Evolutionary conservation across 2,329 filamentous ascomycete genomes (phyloP).

Genomic region (Aspergillus oerlinghausenensis): DNA sequence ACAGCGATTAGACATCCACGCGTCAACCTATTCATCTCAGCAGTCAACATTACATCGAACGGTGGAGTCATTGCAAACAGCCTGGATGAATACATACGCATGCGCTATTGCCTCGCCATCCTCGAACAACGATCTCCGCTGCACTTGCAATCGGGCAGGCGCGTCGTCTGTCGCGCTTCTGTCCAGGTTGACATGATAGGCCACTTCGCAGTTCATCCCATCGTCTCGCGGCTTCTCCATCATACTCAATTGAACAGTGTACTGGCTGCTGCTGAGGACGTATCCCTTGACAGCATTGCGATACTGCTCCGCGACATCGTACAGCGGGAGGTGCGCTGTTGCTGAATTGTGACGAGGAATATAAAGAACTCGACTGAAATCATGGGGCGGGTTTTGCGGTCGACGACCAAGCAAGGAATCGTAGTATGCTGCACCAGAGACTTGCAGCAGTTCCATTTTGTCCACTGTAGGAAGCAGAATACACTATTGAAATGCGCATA

Average conservation of each 20-base stretch:
- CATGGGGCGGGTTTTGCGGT: neutral
- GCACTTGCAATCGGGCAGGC: neutral
- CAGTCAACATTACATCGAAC: neutral
- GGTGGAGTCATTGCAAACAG: neutral
- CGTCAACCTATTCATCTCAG: neutral
- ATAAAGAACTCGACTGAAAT: slow-evolving; percentile 6
- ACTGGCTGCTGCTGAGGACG: slow-evolving; percentile 3
- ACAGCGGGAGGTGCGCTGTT: slow-evolving; percentile 4
- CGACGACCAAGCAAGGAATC: neutral
- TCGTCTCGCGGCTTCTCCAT: slow-evolving; percentile 5
- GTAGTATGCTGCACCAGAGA: neutral
- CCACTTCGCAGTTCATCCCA: neutral
- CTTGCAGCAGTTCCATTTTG: neutral
- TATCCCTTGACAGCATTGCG: neutral
- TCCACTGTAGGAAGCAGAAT: neutral
- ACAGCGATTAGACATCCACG: neutral
- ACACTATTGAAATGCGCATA: neutral
- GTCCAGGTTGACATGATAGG: slow-evolving; percentile 4
- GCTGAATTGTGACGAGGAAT: slow-evolving; percentile 5
- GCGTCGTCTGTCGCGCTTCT: neutral
- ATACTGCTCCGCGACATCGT: slow-evolving; percentile 1
- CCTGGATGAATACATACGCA: neutral
- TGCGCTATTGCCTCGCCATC: neutral
- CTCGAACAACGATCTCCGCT: neutral
- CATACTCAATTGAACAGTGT: slow-evolving; percentile 1